Evolutionary conservation across 2,329 filamentous ascomycete genomes (phyloP).

Genomic region (Samsoniella hepiali): DNA sequence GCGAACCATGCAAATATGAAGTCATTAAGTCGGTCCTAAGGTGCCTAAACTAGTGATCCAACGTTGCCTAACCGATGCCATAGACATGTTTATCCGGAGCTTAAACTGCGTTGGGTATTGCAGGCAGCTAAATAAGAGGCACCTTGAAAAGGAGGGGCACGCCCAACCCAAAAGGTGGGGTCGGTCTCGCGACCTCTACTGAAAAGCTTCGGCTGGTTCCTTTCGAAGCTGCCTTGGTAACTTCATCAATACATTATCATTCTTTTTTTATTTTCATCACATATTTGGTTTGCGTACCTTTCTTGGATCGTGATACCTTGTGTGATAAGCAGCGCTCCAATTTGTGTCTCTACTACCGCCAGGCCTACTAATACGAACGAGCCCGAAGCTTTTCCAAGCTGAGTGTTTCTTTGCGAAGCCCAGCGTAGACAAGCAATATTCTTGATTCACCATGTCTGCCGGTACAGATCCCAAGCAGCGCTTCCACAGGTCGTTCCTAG

Average conservation of each 20-base stretch:
- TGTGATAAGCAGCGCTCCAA: background rate
- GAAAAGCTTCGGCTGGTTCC: background rate
- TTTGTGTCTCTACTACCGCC: background rate
- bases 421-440: background rate
- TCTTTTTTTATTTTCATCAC: background rate
- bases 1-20: background rate
- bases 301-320: too few species aligned
- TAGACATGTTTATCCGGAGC: background rate
- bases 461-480: constrained; percentile 57
- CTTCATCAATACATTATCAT: constrained; percentile 6
- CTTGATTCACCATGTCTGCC: constrained; percentile 27
- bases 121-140: constrained; percentile 9
- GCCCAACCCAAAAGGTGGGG: constrained; percentile 15
- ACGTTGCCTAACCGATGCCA: background rate
- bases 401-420: background rate
- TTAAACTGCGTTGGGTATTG: background rate
- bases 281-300: background rate
- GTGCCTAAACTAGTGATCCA: background rate
- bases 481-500: constrained; percentile 82
- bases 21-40: background rate
- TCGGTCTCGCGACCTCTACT: constrained; percentile 5
- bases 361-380: background rate
- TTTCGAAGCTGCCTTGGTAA: background rate
- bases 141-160: constrained; percentile 16
- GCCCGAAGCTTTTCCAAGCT: background rate